Base-by-base conservation (phyloP, 805 yeast species). In the Saccharomycopsis sp. region DNA sequence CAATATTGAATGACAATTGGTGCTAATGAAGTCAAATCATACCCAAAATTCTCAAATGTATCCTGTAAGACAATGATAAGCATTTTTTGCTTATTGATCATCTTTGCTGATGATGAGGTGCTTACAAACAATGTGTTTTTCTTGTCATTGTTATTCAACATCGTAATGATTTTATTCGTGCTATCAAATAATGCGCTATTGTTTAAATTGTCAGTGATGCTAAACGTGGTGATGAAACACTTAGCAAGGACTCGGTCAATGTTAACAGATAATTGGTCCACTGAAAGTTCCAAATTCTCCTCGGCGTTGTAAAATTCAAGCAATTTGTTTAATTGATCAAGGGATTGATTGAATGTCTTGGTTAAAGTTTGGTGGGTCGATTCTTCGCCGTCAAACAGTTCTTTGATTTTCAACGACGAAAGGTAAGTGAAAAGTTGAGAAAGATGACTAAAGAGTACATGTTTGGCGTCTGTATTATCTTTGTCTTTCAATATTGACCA, bases 161-260 rank as follows among this genome's bases (percentile, higher is more conserved):
- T 50, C 13, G 56, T 48, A n/a, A 61, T 57, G 40, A 60, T 54
- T 38, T 54, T 56, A 45, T 59, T 59, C 16, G 61, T 51, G 2
- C 53, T 55, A 43, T 61, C 62, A 38, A 54, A 61, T 26, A 61
- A 38, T 14, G 48, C 26, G 29, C 45, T 41, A 21, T 36, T 47
- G 11, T 44, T 47, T 13, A 40, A 14, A 11, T 17, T 7, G 2
- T 28, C 17, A 8, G 42, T 28, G 16, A 48, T 27, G 24, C 38
- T 19, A 34, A 48, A 48, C 7, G 40, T 38, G 21, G 41, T 37
- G 17, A 45, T 22, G 23, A 38, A 48, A 32, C 32, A 20, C 29
- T 48, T 48, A 6, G 44, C 46, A 27, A 48, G 26, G 8, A 36
- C 6, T 11, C 38, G 40, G 9, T 28, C 36, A 4, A 48, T 13